phyloP scores from a whole-genome alignment of 1,139 yeast genomes.

The Taiozyma sp. region DNA sequence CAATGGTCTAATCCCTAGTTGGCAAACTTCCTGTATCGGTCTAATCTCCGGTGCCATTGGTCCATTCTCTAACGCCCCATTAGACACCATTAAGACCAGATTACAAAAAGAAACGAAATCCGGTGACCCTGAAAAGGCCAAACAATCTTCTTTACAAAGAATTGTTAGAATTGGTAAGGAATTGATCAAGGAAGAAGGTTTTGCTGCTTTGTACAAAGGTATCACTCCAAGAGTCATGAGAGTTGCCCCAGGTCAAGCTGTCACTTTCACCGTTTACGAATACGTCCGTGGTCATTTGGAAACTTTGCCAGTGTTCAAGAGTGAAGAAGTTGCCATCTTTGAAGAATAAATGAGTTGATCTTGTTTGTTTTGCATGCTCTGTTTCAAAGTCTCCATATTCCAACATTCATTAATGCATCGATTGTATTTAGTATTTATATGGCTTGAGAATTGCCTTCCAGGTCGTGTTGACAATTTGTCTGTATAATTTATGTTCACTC shows the following conservation, averaged over 20 bases:
- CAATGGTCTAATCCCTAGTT: conserved; percentile 58
- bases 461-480: not conserved
- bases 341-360: conserved; percentile 25
- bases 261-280: conserved; percentile 95
- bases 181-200: conserved; percentile 84
- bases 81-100: conserved; percentile 95
- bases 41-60: conserved; percentile 95
- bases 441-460: not conserved
- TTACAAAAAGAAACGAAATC: conserved; percentile 86
- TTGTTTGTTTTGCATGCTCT: not conserved
- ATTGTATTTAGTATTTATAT: not conserved
- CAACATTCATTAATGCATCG: not conserved
- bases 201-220: conserved; percentile 87
- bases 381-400: not conserved
- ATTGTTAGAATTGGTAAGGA: conserved; percentile 77
- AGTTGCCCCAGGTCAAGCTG: conserved; percentile 99
- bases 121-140: conserved; percentile 47
- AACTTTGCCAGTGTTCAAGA: conserved; percentile 34
- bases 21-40: conserved; percentile 93
- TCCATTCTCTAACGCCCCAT: conserved; percentile 95
- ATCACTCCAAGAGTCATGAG: conserved; percentile 98
- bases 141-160: conserved; percentile 42
- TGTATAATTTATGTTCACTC: not conserved
- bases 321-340: conserved; percentile 23
- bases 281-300: conserved; percentile 70